These are phyloP conservation scores for Pholiota adiposa DNA, from an alignment of 1,284 basidiomycete genomes.

Conservation along the genomic window DNA sequence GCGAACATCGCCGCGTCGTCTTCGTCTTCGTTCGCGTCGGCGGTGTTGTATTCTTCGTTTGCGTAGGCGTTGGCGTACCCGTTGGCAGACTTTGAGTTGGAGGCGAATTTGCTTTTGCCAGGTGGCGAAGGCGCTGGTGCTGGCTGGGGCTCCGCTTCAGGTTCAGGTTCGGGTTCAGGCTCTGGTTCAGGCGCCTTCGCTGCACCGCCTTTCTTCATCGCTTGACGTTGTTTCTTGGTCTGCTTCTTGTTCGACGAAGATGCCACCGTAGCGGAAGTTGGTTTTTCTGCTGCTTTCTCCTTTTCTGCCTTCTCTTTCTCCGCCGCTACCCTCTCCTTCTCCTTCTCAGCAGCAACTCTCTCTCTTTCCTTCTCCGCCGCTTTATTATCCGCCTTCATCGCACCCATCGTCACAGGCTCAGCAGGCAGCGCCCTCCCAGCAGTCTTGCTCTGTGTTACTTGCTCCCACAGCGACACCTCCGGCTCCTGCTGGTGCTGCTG, in stretches of 20 bases:
- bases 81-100: background rate
- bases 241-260: conserved; percentile 23
- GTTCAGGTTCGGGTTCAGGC: conserved; percentile 16
- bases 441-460: background rate
- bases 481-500: conserved; percentile 7
- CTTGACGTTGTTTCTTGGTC: conserved; percentile 32
- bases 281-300: conserved; percentile 7
- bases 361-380: background rate
- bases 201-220: conserved; percentile 22
- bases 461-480: conserved; percentile 9
- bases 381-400: background rate
- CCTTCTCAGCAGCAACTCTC: background rate
- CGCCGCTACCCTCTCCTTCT: background rate
- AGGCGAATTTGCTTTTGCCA: conserved; percentile 1
- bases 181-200: background rate
- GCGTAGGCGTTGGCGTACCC: background rate
- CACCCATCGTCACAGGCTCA: background rate
- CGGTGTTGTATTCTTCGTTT: background rate
- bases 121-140: too few species aligned
- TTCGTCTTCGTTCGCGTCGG: background rate
- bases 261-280: conserved; percentile 12
- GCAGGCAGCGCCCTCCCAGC: background rate
- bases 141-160: conserved; percentile 12
- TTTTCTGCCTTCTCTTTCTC: background rate
- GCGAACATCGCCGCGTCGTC: background rate